Evolutionary conservation across 306 rosid species (phyloP).

Genomic region (Leucaena leucocephala): DNA sequence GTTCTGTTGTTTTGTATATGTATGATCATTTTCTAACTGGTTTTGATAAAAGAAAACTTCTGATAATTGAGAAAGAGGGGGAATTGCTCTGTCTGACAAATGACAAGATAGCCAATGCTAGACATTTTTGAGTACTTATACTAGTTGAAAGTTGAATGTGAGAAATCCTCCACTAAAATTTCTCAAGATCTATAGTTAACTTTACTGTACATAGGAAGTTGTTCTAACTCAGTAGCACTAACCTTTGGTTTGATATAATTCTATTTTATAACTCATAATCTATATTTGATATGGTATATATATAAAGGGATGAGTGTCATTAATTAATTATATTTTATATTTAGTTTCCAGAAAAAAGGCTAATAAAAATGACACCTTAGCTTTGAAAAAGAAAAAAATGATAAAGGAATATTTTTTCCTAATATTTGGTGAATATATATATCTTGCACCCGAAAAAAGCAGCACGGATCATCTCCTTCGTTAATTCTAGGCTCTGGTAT

Average conservation of each 20-base stretch:
- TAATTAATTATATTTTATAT: background rate
- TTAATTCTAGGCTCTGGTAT: background rate
- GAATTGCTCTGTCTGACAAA: background rate
- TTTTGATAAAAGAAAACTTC: background rate
- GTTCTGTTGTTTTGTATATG: background rate
- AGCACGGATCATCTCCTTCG: background rate
- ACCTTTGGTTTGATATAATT: background rate
- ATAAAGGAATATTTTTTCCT: background rate
- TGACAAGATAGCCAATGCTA: background rate
- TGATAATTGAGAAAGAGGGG: background rate
- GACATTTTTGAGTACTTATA: background rate
- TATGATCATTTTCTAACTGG: background rate
- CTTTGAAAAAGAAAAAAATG: background rate
- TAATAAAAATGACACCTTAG: background rate
- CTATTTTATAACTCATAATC: background rate
- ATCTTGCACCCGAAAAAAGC: background rate
- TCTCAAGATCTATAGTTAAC: background rate
- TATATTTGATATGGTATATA: background rate
- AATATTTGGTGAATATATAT: background rate
- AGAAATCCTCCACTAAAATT: background rate
- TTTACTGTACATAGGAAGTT: background rate
- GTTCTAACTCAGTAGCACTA: background rate
- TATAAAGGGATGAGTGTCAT: background rate
- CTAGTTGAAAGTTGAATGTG: background rate
- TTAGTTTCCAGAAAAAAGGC: background rate